These are phyloP conservation scores for Linum trigynum DNA, from an alignment of 345 rosid species.

Conservation along the genomic window DNA sequence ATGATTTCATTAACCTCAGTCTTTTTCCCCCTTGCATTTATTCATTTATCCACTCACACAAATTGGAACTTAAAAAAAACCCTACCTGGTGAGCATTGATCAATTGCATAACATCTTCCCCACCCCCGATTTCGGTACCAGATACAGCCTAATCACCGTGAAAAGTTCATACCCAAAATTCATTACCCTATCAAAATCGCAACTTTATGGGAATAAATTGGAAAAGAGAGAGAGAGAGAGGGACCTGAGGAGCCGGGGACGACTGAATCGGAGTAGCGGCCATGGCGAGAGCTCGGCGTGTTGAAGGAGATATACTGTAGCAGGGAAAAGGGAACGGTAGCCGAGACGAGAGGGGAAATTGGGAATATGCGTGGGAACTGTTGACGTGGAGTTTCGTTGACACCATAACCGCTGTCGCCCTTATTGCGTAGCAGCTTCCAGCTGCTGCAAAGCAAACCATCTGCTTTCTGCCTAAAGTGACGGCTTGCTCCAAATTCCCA, in stretches of 20 bases:
- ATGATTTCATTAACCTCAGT: not conserved
- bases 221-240: not conserved
- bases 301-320: not conserved
- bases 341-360: constrained; percentile 9
- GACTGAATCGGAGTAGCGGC: constrained; percentile 55
- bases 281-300: constrained; percentile 32
- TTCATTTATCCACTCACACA: not conserved
- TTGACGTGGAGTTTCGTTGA: not conserved
- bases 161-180: constrained; percentile 4
- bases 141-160: constrained; percentile 40
- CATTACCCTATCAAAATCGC: not conserved
- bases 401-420: not conserved
- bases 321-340: not conserved
- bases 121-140: constrained; percentile 39
- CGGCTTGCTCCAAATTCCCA: no score
- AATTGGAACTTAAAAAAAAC: not conserved
- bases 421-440: not conserved
- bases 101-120: constrained; percentile 47
- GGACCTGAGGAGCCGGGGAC: constrained; percentile 39
- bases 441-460: not conserved
- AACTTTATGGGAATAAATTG: not conserved
- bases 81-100: constrained; percentile 77
- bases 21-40: not conserved
- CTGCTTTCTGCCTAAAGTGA: no score
- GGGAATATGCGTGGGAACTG: not conserved